Evolutionary conservation across 2,329 filamentous ascomycete species (phyloP), one percentile per base, ranked within the genome.

Genomic region (Paracoccidioides lutzii): DNA sequence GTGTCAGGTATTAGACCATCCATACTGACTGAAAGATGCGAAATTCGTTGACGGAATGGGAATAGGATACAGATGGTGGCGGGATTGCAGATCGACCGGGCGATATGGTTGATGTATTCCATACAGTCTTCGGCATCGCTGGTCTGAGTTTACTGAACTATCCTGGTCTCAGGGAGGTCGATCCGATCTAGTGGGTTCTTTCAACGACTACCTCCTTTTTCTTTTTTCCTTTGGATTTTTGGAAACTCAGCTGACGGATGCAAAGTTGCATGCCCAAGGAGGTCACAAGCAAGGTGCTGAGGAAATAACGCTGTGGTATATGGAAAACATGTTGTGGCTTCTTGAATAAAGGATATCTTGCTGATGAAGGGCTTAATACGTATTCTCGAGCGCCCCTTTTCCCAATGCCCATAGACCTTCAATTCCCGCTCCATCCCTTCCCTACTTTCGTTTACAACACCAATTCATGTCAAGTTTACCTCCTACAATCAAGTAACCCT

Each of bases 31-130:
- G 33, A 30, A 6, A 10, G 38, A 8, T 45, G 53, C 30, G 4
- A 22, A 43, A 58, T 64, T 59, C 61, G 56, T 57, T 64, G 30
- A 66, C 49, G 5, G 10, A 48, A 54, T 22, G 30, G 14, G 6
- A 37, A 12, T 59, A 81, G 76, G 93, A 98, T 68, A 76, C 81
- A 1, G 85, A 94, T 56, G 73, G 79, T 35, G 93, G 93, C 32
- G 93, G 93, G 9, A 81, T 98, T 61, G 85, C 91, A 4, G 93
- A 98, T 73, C 78, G 90, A 59, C 91, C 93, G 8, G 90, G 88
- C 32, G 84, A 98, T 66, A 90, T 91, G 85, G 91, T 96, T 28
- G 93, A 98, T 75, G 90, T 98, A 38, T 98, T 94, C 76, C 93
- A 98, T 67, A 97, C 93, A 0, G 76, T 84, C 54, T 98, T 98